Percentiles rank a stretch among this genome's conserved stretches.
Evolutionary conservation across 495 filamentous ascomycete genomes (phyloP).

Genomic region (Penicillium crystallinum): DNA sequence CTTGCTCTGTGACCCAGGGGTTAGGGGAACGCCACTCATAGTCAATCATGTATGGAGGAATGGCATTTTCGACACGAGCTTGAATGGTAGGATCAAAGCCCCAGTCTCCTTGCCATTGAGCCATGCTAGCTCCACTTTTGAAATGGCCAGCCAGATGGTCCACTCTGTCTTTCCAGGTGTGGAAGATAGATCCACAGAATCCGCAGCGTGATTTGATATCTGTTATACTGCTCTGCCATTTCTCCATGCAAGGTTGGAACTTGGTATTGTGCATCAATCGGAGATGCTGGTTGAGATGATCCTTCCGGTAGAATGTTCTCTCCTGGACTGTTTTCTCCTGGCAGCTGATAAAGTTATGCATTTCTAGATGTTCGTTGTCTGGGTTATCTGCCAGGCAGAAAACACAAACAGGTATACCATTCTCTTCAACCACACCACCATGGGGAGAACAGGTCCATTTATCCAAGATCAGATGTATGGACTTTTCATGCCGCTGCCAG

Average conservation of each 20-base stretch:
- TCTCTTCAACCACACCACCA: conserved; percentile 39
- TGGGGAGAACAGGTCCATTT: conserved; percentile 79
- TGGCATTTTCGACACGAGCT: conserved; percentile 66
- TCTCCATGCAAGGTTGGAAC: conserved; percentile 66
- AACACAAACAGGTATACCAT: conserved; percentile 52
- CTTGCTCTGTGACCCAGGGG: conserved; percentile 30
- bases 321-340: conserved; percentile 66
- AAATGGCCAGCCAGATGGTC: conserved; percentile 72
- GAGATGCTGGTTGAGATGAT: conserved; percentile 82
- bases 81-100: conserved; percentile 66
- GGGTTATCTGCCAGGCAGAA: conserved; percentile 69
- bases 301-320: conserved; percentile 82
- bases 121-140: conserved; percentile 66
- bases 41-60: conserved; percentile 55
- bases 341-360: conserved; percentile 69
- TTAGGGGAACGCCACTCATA: conserved; percentile 35
- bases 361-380: conserved; percentile 63
- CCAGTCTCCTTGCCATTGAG: conserved; percentile 76
- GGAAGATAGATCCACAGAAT: conserved; percentile 61
- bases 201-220: conserved; percentile 69
- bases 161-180: conserved; percentile 66
- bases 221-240: conserved; percentile 68
- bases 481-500: conserved; percentile 89
- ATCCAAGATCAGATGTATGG: conserved; percentile 74
- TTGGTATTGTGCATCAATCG: conserved; percentile 73